Base-by-base conservation (phyloP, 176 grass and related monocot genomes). In the sorghum (Sorghum bicolor) region DNA sequence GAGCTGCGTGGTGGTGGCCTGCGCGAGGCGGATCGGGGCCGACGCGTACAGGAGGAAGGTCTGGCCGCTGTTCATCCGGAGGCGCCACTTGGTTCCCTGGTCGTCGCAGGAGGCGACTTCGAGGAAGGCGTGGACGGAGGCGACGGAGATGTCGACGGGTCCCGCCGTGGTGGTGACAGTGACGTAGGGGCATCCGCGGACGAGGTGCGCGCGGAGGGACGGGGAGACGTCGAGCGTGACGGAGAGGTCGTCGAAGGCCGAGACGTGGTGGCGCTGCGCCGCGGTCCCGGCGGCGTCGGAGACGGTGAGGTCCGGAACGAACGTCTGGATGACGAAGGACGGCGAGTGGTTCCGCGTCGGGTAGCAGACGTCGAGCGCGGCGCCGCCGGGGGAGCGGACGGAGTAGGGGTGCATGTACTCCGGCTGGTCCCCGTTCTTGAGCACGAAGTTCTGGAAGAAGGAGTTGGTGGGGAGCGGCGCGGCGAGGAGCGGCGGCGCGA, bases 351-450 rank as follows among this genome's bases (percentile, higher is more conserved):
- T 92, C 30, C 93, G 91, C 53, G 87, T 17, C 6, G 96, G 96
- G 79, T 91, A 96, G 80, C 84, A 99, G 15, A 99, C 7, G 76
- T 91, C 81, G 39, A 99, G 87, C 0, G 80, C 94, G 10, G 84
- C 83, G 47, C 64, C 76, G 10, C 64, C 76, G 14, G 87, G 72
- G 74, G 91, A 89, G 10, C 79, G 74, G 77, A 96, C 53, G 19
- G 94, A 92, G 89, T 99, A 99, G 1, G 96, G 96, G 63, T 99
- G 93, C 89, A 99, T 80, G 83, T 99, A 99, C 86, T 99, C 96
- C 12, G 93, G 91, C 82, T 99, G 96, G 77, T 95, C 93, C 41
- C 96, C 96, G 82, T 96, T 89, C 20, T 99, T 99, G 74, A 99
- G 96, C 76, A 44, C 73, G 65, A 78, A 94, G 91, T 99, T 99